Evolutionary conservation across 257 asterid genomes (phyloP), one percentile per base, ranked within the genome.

Genomic region (Nemophila menziesii): DNA sequence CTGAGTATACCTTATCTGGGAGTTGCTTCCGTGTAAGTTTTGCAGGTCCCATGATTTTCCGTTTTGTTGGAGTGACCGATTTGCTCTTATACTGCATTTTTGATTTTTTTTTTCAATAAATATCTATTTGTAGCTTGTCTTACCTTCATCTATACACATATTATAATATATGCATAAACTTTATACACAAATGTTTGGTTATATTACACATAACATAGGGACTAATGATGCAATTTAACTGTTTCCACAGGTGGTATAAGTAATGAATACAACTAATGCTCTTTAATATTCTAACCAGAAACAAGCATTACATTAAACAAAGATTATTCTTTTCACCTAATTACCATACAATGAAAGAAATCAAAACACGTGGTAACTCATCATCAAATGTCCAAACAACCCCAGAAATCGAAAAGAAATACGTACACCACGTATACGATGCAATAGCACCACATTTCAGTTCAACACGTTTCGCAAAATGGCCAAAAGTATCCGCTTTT

Each of bases 391-490:
- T 69, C 20, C 71, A 76, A 43, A 57, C 80, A 8, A 82, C 97
- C 20, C 98, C 98, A 7, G 98, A 90, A 58, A 81, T 90, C 14
- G 98, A 90, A 57, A 90, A 75, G 70, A 85, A 85, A 66, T 85
- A 81, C 27, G 98, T 90, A 23, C 98, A 90, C 50, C 78, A 74
- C 13, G 96, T 90, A 52, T 90, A 90, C 55, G 96, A 90, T 61
- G 98, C 98, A 24, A 90, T 90, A 49, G 98, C 98, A 23, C 96
- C 98, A n/a, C 98, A 90, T 67, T 90, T 90, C 51, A 90, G 98
- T 60, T 74, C 98, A 26, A 85, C 98, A 17, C 72, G 98, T 45
- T 90, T 51, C 58, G 96, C 98, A 6, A 90, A 85, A 66, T 90
- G 98, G 98, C 98, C 98, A 21, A 90, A 90, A 65, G 98, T 90